Evolutionary conservation across 2,329 filamentous ascomycete species (phyloP).

Genomic region (Aspergillus sp.): DNA sequence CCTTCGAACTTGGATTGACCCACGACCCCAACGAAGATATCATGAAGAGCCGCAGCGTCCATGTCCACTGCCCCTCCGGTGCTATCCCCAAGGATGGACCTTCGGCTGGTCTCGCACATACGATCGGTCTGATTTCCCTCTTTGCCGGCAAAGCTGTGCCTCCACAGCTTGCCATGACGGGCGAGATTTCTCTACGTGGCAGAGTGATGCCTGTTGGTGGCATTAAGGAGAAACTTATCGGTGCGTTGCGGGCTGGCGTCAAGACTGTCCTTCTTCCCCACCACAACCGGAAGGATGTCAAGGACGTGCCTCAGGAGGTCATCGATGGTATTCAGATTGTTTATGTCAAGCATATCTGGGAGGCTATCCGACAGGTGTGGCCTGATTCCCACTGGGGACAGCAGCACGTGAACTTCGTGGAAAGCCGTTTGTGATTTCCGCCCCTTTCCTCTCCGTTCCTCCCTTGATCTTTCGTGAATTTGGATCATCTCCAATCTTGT

Average conservation of each 20-base stretch:
- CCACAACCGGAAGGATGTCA: slow-evolving; percentile 85
- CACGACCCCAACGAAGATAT: slow-evolving; percentile 78
- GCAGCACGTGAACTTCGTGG: slow-evolving; percentile 60
- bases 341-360: slow-evolving; percentile 91
- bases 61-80: slow-evolving; percentile 92
- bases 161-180: slow-evolving; percentile 91
- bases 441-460: no score
- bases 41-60: slow-evolving; percentile 89
- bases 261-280: slow-evolving; percentile 86
- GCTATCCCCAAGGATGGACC: slow-evolving; percentile 91
- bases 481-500: no score
- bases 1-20: slow-evolving; percentile 80
- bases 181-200: slow-evolving; percentile 71
- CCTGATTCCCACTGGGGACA: slow-evolving; percentile 79
- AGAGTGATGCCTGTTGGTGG: slow-evolving; percentile 90
- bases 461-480: no score
- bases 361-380: slow-evolving; percentile 86
- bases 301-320: slow-evolving; percentile 85
- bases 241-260: slow-evolving; percentile 83
- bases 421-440: slow-evolving; percentile 64
- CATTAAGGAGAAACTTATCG: slow-evolving; percentile 98
- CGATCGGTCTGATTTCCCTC: slow-evolving; percentile 82
- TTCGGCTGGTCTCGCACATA: slow-evolving; percentile 82
- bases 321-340: slow-evolving; percentile 80
- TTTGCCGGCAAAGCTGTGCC: slow-evolving; percentile 82